Conservation (phyloP, 73 alveolate genomes). For the Paramecium primaurelia region DNA sequence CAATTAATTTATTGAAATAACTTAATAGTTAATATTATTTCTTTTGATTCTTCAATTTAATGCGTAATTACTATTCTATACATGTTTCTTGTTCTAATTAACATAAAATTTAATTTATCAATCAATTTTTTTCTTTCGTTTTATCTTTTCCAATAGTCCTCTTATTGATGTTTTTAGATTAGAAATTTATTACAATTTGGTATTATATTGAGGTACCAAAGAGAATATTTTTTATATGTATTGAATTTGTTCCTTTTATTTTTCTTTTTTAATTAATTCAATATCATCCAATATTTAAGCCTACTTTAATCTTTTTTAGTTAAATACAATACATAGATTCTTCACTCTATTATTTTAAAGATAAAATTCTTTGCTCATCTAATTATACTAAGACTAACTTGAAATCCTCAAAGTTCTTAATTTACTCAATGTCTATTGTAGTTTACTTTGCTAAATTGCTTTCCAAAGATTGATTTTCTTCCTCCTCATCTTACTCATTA, state of each 20-base stretch:
- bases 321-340: neutral
- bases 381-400: neutral
- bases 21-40: neutral
- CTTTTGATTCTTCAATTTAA: neutral
- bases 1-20: neutral
- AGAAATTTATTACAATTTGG: neutral
- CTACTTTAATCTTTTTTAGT: neutral
- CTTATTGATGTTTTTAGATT: neutral
- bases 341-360: neutral
- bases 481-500: neutral
- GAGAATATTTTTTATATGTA: neutral
- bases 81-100: neutral
- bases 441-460: neutral
- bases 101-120: neutral
- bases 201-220: neutral
- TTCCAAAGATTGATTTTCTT: neutral
- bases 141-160: neutral
- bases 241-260: neutral
- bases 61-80: neutral
- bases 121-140: neutral
- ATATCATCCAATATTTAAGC: neutral
- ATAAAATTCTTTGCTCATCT: neutral
- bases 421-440: neutral
- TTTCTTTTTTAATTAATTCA: neutral
- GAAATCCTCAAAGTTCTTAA: neutral